These are phyloP conservation scores for Clarireedia paspali DNA, from an alignment of 2,329 filamentous ascomycete species.

Conservation along the genomic window DNA sequence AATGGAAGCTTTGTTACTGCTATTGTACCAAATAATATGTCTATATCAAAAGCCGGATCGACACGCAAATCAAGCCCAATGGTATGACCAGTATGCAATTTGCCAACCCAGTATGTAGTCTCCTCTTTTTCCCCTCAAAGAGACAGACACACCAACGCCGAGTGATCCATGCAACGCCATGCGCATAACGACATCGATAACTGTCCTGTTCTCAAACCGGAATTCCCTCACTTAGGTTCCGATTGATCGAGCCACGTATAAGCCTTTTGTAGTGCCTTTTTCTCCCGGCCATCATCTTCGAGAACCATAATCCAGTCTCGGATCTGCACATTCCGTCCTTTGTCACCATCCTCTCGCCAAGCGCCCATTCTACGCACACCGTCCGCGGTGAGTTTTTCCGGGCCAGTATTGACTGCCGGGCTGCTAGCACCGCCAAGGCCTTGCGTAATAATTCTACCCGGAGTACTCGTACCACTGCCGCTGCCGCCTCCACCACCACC, in stretches of 20 bases:
- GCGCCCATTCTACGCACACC: slow-evolving; percentile 60
- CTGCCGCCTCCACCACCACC: slow-evolving; percentile 44
- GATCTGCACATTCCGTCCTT: slow-evolving; percentile 73
- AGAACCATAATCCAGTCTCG: slow-evolving; percentile 75
- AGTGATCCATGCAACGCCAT: slow-evolving; percentile 10
- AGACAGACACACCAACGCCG: slow-evolving; percentile 5
- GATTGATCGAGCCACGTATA: slow-evolving; percentile 25
- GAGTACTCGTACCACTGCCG: slow-evolving; percentile 46
- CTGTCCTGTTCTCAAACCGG: not conserved
- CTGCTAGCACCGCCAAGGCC: slow-evolving; percentile 31
- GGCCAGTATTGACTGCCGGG: slow-evolving; percentile 29
- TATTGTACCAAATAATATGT: not conserved
- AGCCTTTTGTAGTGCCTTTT: slow-evolving; percentile 47
- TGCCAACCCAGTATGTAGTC: not conserved
- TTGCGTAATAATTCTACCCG: slow-evolving; percentile 28
- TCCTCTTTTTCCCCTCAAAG: not conserved
- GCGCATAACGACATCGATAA: slow-evolving; percentile 2
- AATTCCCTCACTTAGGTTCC: slow-evolving; percentile 32
- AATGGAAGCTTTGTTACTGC: not conserved
- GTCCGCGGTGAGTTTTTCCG: slow-evolving; percentile 43
- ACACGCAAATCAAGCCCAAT: not conserved
- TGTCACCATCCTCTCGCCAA: slow-evolving; percentile 70
- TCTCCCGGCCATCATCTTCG: slow-evolving; percentile 68
- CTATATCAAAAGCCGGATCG: not conserved
- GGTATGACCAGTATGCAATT: not conserved